Evolutionary conservation across 2,329 filamentous ascomycete species (phyloP).

Genomic region (Cytospora leucostoma): DNA sequence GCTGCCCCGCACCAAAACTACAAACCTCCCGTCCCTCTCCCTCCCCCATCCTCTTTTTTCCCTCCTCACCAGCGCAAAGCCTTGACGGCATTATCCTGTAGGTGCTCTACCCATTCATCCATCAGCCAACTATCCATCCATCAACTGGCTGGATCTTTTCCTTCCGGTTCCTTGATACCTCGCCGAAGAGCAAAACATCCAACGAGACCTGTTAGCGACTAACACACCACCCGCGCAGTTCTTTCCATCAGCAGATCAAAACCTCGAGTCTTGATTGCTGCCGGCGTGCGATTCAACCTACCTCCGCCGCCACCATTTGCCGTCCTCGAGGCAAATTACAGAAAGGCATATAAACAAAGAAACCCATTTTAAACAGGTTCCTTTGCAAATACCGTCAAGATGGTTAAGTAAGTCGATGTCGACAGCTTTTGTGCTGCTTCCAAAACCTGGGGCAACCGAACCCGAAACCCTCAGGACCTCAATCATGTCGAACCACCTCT

Average conservation of each 20-base stretch:
- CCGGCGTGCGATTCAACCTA: constrained; percentile 23
- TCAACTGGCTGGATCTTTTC: not conserved
- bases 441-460: not conserved
- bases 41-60: constrained; percentile 24
- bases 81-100: constrained; percentile 29
- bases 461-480: not conserved
- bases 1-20: constrained; percentile 25
- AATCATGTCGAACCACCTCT: constrained; percentile 4
- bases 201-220: constrained; percentile 9
- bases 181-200: constrained; percentile 2
- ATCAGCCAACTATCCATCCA: not conserved
- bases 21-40: constrained; percentile 20
- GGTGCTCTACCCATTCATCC: constrained; percentile 8
- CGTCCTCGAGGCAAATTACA: constrained; percentile 27
- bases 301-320: constrained; percentile 23
- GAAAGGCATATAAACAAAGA: constrained; percentile 28
- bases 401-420: constrained; percentile 89
- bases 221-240: constrained; percentile 25
- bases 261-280: constrained; percentile 25
- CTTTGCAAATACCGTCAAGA: constrained; percentile 77
- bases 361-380: constrained; percentile 36
- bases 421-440: not conserved
- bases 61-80: constrained; percentile 27
- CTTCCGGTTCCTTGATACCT: constrained; percentile 1
- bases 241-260: constrained; percentile 27